Evolutionary conservation across 2,329 filamentous ascomycete species (phyloP).

Genomic region (Corynespora cassiicola): DNA sequence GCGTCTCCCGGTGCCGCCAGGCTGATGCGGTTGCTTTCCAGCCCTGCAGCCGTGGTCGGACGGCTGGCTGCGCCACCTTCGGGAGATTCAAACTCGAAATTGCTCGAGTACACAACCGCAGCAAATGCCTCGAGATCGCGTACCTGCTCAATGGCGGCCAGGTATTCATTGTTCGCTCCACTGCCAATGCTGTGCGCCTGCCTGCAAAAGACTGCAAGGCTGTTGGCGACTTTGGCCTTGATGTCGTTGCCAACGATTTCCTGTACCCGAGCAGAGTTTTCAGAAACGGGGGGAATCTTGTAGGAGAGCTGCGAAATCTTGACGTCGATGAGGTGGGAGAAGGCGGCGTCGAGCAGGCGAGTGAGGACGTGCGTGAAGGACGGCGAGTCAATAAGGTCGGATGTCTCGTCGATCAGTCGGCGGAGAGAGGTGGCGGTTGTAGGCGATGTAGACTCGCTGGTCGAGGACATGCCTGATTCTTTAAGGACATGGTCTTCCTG

Average conservation of each 20-base stretch:
- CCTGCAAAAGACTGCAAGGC: conserved; percentile 86
- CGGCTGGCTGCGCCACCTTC: conserved; percentile 26
- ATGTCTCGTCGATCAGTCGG: conserved; percentile 90
- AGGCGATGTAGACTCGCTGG: conserved; percentile 44
- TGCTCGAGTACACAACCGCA: conserved; percentile 85
- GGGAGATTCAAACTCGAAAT: conserved; percentile 65
- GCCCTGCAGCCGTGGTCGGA: conserved; percentile 19
- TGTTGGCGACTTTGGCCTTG: conserved; percentile 81
- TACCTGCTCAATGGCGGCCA: conserved; percentile 75
- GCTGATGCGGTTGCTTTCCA: conserved; percentile 23
- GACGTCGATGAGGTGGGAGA: conserved; percentile 81
- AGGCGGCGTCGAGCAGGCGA: conserved; percentile 84
- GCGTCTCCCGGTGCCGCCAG: conserved; percentile 11
- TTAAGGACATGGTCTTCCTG: conserved; percentile 84
- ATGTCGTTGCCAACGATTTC: conserved; percentile 59
- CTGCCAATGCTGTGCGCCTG: conserved; percentile 90
- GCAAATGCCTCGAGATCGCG: conserved; percentile 82
- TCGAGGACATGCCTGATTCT: conserved; percentile 77
- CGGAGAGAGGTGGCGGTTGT: conserved; percentile 67
- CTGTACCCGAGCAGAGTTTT: conserved; percentile 52
- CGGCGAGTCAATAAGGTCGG: conserved; percentile 93
- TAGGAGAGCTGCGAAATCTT: conserved; percentile 83
- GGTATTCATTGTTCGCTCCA: conserved; percentile 57
- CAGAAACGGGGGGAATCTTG: conserved; percentile 62
- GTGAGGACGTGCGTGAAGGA: conserved; percentile 87